Conservation (phyloP, 2,329 filamentous ascomycete genomes). For the Trichoderma arundinaceum region DNA sequence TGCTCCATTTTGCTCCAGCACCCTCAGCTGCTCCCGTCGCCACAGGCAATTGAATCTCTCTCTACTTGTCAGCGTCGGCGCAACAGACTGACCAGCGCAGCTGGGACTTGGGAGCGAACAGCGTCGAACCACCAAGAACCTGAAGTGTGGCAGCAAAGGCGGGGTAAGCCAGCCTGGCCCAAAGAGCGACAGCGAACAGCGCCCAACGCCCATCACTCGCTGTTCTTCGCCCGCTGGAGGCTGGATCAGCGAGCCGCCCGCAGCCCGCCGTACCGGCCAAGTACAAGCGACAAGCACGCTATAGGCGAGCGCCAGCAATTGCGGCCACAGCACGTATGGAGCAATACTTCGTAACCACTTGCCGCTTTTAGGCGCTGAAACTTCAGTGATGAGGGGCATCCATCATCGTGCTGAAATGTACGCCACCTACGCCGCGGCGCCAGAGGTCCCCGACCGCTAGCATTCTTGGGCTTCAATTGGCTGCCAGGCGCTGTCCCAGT, state of each 20-base stretch:
- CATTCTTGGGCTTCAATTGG: conserved; percentile 29
- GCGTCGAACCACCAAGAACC: neutral
- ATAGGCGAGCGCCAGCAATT: neutral
- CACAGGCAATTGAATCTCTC: neutral
- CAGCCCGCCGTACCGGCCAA: neutral
- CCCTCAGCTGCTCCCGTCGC: neutral
- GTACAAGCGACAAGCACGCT: too few relatives aligned
- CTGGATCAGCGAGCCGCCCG: neutral
- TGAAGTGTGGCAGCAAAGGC: conserved; percentile 12
- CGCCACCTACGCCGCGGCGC: conserved; percentile 28
- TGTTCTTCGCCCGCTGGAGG: neutral
- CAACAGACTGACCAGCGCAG: neutral
- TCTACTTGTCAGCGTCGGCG: neutral
- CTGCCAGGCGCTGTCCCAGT: conserved; percentile 26
- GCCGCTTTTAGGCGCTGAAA: conserved; percentile 32
- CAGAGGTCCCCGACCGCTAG: conserved; percentile 25
- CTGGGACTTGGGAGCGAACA: conserved; percentile 1
- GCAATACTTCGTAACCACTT: conserved; percentile 8
- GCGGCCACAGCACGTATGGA: neutral
- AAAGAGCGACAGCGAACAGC: neutral
- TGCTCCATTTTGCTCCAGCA: neutral
- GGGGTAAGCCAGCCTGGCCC: conserved; percentile 5
- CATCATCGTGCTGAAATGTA: conserved; percentile 38
- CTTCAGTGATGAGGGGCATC: conserved; percentile 32
- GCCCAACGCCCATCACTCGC: conserved; percentile 7